phyloP scores from a whole-genome alignment of 768 basidiomycete genomes.

The Clathrus columnatus region DNA sequence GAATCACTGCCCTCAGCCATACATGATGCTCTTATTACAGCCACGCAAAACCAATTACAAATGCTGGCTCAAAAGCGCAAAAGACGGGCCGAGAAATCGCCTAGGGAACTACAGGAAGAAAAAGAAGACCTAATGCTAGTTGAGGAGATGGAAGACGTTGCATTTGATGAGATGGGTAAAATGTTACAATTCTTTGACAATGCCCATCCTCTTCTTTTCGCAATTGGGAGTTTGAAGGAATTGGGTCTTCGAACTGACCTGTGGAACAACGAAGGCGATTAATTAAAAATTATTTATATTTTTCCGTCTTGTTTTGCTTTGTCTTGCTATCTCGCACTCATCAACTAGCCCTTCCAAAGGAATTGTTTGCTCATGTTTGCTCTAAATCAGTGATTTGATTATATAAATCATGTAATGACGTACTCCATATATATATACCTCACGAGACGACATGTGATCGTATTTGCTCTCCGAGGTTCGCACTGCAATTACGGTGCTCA shows the following conservation, averaged over 20 bases:
- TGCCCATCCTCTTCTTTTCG: slow-evolving; percentile 58
- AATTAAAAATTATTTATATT: neutral
- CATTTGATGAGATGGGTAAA: slow-evolving; percentile 70
- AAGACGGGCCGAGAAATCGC: slow-evolving; percentile 34
- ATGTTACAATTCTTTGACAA: slow-evolving; percentile 46
- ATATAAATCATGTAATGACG: neutral
- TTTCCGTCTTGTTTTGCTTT: neutral
- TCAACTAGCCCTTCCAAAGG: no score
- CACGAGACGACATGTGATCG: no score
- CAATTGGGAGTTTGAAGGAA: slow-evolving; percentile 63
- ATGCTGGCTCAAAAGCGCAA: slow-evolving; percentile 60
- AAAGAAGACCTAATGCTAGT: slow-evolving; percentile 60
- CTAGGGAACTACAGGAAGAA: slow-evolving; percentile 35
- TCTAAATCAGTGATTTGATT: no score
- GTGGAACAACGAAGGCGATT: slow-evolving; percentile 21
- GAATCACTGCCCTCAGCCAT: slow-evolving; percentile 44
- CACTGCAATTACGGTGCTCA: no score
- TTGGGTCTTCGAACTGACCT: slow-evolving; percentile 39
- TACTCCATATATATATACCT: neutral
- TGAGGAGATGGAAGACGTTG: slow-evolving; percentile 80
- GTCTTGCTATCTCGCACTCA: neutral
- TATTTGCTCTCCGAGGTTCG: neutral
- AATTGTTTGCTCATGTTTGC: no score
- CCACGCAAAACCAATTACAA: slow-evolving; percentile 64
- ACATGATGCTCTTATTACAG: slow-evolving; percentile 49